Evolutionary conservation across 495 filamentous ascomycete genomes (phyloP).

Genomic region (Tirmania nivea): DNA sequence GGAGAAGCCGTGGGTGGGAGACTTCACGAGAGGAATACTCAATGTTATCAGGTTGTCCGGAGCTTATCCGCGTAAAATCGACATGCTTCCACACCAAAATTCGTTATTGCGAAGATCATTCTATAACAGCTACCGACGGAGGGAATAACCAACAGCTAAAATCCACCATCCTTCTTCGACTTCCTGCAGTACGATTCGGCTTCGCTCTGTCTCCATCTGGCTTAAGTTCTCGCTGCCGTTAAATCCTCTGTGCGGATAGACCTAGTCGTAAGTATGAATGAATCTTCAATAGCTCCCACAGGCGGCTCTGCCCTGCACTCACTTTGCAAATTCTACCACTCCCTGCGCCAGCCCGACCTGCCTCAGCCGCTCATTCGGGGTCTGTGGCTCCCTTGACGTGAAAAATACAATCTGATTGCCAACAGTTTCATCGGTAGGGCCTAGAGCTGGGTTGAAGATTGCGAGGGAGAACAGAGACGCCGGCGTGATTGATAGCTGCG

Average conservation of each 20-base stretch:
- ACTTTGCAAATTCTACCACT: constrained; percentile 82
- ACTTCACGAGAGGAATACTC: constrained; percentile 83
- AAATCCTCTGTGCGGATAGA: constrained; percentile 37
- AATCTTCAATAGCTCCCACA: background rate
- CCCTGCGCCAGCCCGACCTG: constrained; percentile 96
- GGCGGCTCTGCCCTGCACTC: constrained; percentile 5
- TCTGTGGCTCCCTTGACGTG: constrained; percentile 38
- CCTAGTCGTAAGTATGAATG: constrained; percentile 1
- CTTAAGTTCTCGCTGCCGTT: constrained; percentile 54
- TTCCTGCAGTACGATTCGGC: constrained; percentile 62
- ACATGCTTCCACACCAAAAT: constrained; percentile 5
- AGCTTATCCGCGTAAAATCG: constrained; percentile 18
- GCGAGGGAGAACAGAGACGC: constrained; percentile 73
- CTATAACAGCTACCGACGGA: constrained; percentile 40
- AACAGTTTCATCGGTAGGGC: constrained; percentile 66
- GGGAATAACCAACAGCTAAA: constrained; percentile 38
- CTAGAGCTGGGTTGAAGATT: constrained; percentile 87
- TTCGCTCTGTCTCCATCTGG: constrained; percentile 75
- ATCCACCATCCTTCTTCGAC: constrained; percentile 88
- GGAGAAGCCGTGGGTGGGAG: constrained; percentile 52
- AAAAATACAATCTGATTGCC: constrained; percentile 85
- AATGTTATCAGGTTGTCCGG: constrained; percentile 19
- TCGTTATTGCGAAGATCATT: constrained; percentile 16
- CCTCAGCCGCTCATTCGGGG: constrained; percentile 55
- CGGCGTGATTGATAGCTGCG: constrained; percentile 32